A percentile compares a stretch with the other conserved stretches of the same genome.
Conservation (phyloP, 2,329 filamentous ascomycete genomes). For the Cladosporium sp. region DNA sequence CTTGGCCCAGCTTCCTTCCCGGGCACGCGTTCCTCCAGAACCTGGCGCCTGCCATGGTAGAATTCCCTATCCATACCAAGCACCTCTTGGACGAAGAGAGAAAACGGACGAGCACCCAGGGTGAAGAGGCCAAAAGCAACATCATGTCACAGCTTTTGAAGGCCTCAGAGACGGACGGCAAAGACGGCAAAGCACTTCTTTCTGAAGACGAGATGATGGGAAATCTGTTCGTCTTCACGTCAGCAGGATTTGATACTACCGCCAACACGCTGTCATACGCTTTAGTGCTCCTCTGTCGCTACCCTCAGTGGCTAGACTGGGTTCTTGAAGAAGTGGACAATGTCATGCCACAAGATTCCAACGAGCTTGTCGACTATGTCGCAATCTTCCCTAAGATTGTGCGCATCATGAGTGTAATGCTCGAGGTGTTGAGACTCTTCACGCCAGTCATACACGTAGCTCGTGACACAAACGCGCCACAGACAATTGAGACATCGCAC, state of each 20-base stretch:
- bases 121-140: constrained; percentile 27
- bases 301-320: constrained; percentile 55
- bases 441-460: constrained; percentile 42
- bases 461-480: constrained; percentile 34
- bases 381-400: constrained; percentile 46
- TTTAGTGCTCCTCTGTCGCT: constrained; percentile 47
- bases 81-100: constrained; percentile 29
- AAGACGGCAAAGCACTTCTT: constrained; percentile 29
- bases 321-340: constrained; percentile 50
- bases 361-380: constrained; percentile 43
- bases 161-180: constrained; percentile 26
- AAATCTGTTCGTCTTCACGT: constrained; percentile 49
- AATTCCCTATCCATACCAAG: constrained; percentile 30
- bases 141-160: constrained; percentile 33
- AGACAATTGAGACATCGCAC: constrained; percentile 33
- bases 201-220: constrained; percentile 44
- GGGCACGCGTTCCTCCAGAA: constrained; percentile 23
- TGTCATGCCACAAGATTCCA: constrained; percentile 33
- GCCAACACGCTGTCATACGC: constrained; percentile 54
- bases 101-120: constrained; percentile 17
- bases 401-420: constrained; percentile 52
- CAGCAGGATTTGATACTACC: constrained; percentile 52
- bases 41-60: constrained; percentile 27
- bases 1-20: constrained; percentile 29
- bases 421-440: constrained; percentile 49